Evolutionary conservation across 2,329 filamentous ascomycete species (phyloP), one percentile per base, ranked within the genome.

Genomic region (Fusarium tupiense): DNA sequence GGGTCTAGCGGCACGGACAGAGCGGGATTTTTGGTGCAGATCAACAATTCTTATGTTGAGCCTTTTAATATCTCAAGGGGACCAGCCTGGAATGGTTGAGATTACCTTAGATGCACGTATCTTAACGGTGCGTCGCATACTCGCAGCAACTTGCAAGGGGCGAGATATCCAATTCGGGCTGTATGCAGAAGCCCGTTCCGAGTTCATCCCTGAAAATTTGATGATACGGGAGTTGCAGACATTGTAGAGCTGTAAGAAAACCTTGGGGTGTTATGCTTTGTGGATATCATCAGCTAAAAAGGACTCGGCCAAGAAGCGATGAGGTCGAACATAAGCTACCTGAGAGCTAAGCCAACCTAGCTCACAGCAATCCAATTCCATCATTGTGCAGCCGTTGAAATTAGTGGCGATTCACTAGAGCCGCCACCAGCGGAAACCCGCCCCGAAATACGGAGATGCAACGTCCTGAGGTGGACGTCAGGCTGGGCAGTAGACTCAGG

Each of bases 301-400:
- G 44, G 22, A 33, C 40, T 13, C 35, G 13, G 52, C 52, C 33
- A 33, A 57, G 50, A 63, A n/a, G 26, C 43, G 35, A 41, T 38
- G n/a, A 53, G 46, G 22, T 61, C 26, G 38, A 57, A 29, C 46
- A 26, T 49, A 49, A 66, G 61, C 24, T 31, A 31, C 35, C 24
- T 56, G 8, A 40, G 52, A 41, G 35, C 52, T 41, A 56, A 54
- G 35, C 61, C 62, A 67, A 52, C 20, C 9, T 49, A 49, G 44
- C 44, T 56, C n/a, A 44, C 49, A 58, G 35, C 24, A 62, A 72
- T 69, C 71, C 29, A 60, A 72, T 69, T 74, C 71, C 71, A 74
- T 74, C 71, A 74, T 74, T 19, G 60, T 74, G 72, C 71, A 74
- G 72, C 72, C 72, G 72, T 74, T 74, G 68, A 75, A 73, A 74